phyloP scores from a whole-genome alignment of 768 basidiomycete genomes.

The Fomitopsis serialis region DNA sequence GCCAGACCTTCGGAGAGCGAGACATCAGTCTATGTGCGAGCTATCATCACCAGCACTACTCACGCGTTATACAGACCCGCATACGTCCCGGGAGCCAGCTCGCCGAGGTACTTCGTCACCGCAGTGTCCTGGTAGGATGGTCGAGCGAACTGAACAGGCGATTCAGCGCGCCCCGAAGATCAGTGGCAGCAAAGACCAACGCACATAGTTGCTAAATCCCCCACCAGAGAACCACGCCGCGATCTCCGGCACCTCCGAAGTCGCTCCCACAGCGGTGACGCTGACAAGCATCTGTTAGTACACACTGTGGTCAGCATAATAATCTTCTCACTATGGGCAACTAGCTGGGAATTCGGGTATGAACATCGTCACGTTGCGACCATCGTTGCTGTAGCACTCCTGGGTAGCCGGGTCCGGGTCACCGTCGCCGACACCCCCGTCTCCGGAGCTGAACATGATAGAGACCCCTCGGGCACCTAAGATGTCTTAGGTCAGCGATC shows the following conservation, averaged over 20 bases:
- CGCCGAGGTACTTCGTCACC: slow-evolving; percentile 24
- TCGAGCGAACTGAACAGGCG: not conserved
- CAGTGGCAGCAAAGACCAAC: too few relatives aligned
- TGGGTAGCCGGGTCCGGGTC: slow-evolving; percentile 46
- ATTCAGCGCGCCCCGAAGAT: not conserved
- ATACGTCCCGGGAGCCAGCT: slow-evolving; percentile 38
- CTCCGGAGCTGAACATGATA: slow-evolving; percentile 61
- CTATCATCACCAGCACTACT: not conserved
- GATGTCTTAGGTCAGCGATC: too few relatives aligned
- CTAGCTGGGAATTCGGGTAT: slow-evolving; percentile 33
- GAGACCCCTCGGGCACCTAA: slow-evolving; percentile 67
- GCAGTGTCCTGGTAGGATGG: slow-evolving; percentile 23
- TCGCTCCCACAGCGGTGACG: slow-evolving; percentile 44
- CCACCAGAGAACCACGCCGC: slow-evolving; percentile 63
- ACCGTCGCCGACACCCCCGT: slow-evolving; percentile 67
- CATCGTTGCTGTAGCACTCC: slow-evolving; percentile 37
- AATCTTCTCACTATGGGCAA: slow-evolving; percentile 28
- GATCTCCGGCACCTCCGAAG: slow-evolving; percentile 52
- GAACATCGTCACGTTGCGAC: slow-evolving; percentile 24
- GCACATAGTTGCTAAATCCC: slow-evolving; percentile 48
- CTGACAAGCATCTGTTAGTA: not conserved
- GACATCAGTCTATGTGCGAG: too few relatives aligned
- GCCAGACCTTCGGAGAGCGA: not conserved
- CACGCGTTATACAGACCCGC: slow-evolving; percentile 41
- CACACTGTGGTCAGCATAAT: not conserved